These are phyloP conservation scores for Carex kokanica DNA, from an alignment of 176 grass and related monocot species.

Conservation along the genomic window DNA sequence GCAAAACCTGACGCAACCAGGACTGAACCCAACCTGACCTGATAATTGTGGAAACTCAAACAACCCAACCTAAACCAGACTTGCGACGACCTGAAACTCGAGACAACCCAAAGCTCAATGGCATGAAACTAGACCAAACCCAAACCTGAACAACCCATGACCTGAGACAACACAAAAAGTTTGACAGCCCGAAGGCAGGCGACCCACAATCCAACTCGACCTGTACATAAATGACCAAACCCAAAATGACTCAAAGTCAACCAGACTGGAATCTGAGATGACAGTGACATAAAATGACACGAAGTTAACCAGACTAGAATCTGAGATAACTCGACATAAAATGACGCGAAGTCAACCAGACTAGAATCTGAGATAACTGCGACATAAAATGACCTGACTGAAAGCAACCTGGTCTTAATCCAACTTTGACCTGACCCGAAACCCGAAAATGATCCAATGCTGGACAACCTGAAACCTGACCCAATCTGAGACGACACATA, in stretches of 20 bases:
- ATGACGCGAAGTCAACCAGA: background rate
- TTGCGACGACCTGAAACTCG: background rate
- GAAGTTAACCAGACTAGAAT: background rate
- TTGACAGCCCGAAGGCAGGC: background rate
- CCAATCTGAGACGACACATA: too few species aligned
- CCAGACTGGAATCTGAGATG: background rate
- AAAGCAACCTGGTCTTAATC: background rate
- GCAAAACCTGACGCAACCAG: background rate
- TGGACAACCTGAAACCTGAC: background rate
- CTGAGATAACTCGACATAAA: background rate
- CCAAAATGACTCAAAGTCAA: background rate
- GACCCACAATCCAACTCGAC: background rate
- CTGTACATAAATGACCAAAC: background rate
- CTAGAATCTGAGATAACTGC: background rate
- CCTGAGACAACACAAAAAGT: background rate
- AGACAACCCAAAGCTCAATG: background rate
- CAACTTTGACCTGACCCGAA: background rate
- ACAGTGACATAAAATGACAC: background rate
- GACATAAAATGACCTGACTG: background rate
- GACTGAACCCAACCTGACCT: background rate
- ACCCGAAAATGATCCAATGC: background rate
- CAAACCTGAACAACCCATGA: background rate
- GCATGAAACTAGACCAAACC: background rate
- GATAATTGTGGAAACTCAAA: background rate
- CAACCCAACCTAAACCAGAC: background rate